Conservation (phyloP, 2,329 filamentous ascomycete genomes). For the Sarocladium brachiariae region DNA sequence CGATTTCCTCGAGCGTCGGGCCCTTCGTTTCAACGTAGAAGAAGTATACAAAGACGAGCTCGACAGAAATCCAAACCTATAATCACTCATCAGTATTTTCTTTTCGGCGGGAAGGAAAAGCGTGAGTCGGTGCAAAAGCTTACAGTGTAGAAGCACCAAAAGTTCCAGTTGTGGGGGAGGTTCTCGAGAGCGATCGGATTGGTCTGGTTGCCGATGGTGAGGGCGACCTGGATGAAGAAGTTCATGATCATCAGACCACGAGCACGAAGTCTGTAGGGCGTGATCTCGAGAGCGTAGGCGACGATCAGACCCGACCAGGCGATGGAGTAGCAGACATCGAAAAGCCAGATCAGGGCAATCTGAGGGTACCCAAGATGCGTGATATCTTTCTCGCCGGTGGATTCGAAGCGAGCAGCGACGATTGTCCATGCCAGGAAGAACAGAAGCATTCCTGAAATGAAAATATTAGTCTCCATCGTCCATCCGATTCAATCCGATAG, state of each 20-base stretch:
- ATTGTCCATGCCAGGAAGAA: conserved; percentile 24
- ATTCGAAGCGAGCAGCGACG: conserved; percentile 12
- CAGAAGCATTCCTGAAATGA: conserved; percentile 20
- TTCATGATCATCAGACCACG: conserved; percentile 18
- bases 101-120: neutral
- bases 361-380: conserved; percentile 17
- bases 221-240: conserved; percentile 15
- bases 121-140: neutral
- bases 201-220: conserved; percentile 31
- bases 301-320: conserved; percentile 13
- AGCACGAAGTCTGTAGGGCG: conserved; percentile 12
- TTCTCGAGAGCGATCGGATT: conserved; percentile 37
- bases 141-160: conserved; percentile 35
- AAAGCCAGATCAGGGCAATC: conserved; percentile 29
- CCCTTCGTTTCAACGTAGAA: conserved; percentile 41
- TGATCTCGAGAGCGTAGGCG: conserved; percentile 12
- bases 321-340: conserved; percentile 17
- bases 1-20: conserved; percentile 43
- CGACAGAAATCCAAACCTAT: conserved; percentile 23
- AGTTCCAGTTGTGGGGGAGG: conserved; percentile 29
- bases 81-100: neutral
- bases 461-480: neutral
- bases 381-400: conserved; percentile 13
- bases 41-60: conserved; percentile 32
- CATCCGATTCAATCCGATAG: neutral